Percentiles rank a stretch among this genome's conserved stretches.
Conservation (phyloP, 2,329 filamentous ascomycete genomes). For the Neospermospora avenae region DNA sequence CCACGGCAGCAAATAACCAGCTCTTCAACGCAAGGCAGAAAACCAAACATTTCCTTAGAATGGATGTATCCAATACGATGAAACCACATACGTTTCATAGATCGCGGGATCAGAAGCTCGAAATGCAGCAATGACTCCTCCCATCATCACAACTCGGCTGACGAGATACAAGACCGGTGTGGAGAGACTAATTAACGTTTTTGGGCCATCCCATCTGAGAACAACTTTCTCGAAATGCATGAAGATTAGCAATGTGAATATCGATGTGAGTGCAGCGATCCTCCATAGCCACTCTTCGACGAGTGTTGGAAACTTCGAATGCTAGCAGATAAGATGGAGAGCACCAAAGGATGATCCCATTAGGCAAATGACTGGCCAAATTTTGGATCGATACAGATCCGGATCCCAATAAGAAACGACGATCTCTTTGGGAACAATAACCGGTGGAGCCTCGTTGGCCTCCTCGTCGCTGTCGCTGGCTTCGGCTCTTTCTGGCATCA, state of each 20-base stretch:
- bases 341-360: slow-evolving; percentile 33
- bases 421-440: slow-evolving; percentile 5
- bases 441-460: background rate
- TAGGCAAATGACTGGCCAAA: slow-evolving; percentile 28
- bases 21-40: no score
- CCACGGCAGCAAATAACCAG: no score
- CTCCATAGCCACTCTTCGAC: slow-evolving; percentile 35
- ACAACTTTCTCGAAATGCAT: slow-evolving; percentile 30
- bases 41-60: slow-evolving; percentile 10
- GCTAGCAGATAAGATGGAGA: slow-evolving; percentile 35
- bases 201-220: slow-evolving; percentile 25
- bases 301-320: slow-evolving; percentile 32
- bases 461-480: background rate
- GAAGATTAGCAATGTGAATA: slow-evolving; percentile 31
- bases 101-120: slow-evolving; percentile 17
- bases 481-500: background rate
- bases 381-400: slow-evolving; percentile 23
- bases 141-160: slow-evolving; percentile 28
- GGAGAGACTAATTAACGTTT: slow-evolving; percentile 27
- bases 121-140: slow-evolving; percentile 26
- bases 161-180: slow-evolving; percentile 28
- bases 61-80: slow-evolving; percentile 28
- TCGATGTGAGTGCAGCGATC: slow-evolving; percentile 29
- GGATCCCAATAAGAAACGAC: slow-evolving; percentile 21
- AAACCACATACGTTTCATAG: slow-evolving; percentile 12